Percentiles rank a stretch among this genome's conserved stretches.
These are phyloP conservation scores for Reutealis trisperma DNA, from an alignment of 345 rosid species.

Conservation along the genomic window DNA sequence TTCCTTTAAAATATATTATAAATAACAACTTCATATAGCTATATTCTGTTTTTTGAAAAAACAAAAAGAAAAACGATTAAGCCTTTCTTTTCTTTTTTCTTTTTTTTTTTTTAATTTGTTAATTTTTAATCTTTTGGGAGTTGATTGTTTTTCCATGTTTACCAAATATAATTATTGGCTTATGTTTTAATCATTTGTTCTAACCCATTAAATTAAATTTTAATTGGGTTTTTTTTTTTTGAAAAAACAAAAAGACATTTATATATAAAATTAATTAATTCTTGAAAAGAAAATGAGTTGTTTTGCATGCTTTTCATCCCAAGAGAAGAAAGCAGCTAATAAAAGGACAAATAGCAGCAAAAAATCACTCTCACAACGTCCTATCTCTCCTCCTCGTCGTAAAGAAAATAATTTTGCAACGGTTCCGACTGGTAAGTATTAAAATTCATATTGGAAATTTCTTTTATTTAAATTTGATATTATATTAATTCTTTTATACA, in stretches of 20 bases:
- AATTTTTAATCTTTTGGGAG: too few species aligned
- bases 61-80: neutral
- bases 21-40: neutral
- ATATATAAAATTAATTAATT: neutral
- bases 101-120: neutral
- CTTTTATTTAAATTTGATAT: too few species aligned
- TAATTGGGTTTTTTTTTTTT: too few species aligned
- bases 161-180: too few species aligned
- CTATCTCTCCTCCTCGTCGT: constrained; percentile 17
- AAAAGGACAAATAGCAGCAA: constrained; percentile 30
- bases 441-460: neutral
- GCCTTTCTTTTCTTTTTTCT: neutral
- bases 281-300: constrained; percentile 61
- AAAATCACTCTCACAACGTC: constrained; percentile 8
- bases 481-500: too few species aligned
- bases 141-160: neutral
- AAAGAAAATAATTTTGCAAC: constrained; percentile 9
- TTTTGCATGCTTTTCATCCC: constrained; percentile 70
- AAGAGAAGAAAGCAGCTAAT: constrained; percentile 44
- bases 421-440: constrained; percentile 32
- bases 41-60: too few species aligned
- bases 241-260: neutral
- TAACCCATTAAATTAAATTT: too few species aligned
- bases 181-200: too few species aligned
- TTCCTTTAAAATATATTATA: too few species aligned